A percentile compares a stretch with the other conserved stretches of the same genome.
Conservation (phyloP, 1,139 yeast genomes). For the Magnusiomyces fungicola region DNA sequence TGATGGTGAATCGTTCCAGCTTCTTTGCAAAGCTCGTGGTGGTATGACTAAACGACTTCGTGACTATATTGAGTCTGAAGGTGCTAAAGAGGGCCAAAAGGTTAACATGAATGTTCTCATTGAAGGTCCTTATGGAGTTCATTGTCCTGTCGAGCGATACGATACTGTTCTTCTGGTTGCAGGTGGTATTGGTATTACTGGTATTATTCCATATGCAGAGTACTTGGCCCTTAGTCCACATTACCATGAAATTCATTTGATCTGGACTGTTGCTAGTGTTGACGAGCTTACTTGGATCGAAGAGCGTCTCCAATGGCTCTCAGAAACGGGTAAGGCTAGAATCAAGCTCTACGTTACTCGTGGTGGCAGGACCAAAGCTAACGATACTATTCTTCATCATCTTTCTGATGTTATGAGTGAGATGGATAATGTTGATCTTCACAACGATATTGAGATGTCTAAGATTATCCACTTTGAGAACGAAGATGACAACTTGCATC, state of each 20-base stretch:
- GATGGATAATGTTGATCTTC: neutral
- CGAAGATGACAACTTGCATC: neutral
- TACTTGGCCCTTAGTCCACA: constrained; percentile 19
- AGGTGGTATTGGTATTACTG: constrained; percentile 76
- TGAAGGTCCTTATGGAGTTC: constrained; percentile 62
- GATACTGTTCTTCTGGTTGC: constrained; percentile 50
- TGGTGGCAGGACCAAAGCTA: neutral
- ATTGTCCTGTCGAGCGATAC: constrained; percentile 47
- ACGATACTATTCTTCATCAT: neutral
- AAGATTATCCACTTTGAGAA: too few relatives aligned
- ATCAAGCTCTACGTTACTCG: constrained; percentile 23
- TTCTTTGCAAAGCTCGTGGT: constrained; percentile 32
- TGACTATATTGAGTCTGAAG: constrained; percentile 22
- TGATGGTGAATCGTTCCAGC: constrained; percentile 34
- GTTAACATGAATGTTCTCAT: constrained; percentile 36
- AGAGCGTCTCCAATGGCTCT: constrained; percentile 22
- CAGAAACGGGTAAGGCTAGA: constrained; percentile 19
- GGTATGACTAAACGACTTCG: constrained; percentile 29
- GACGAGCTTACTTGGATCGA: constrained; percentile 25
- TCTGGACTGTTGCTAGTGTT: constrained; percentile 26
- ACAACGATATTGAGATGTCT: neutral
- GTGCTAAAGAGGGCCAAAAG: constrained; percentile 22
- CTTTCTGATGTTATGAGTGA: neutral
- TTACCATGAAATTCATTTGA: constrained; percentile 20
- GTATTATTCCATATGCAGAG: constrained; percentile 36